Evolutionary conservation across 1,284 basidiomycete genomes (phyloP).

Genomic region (Cutaneotrichosporon sp.): DNA sequence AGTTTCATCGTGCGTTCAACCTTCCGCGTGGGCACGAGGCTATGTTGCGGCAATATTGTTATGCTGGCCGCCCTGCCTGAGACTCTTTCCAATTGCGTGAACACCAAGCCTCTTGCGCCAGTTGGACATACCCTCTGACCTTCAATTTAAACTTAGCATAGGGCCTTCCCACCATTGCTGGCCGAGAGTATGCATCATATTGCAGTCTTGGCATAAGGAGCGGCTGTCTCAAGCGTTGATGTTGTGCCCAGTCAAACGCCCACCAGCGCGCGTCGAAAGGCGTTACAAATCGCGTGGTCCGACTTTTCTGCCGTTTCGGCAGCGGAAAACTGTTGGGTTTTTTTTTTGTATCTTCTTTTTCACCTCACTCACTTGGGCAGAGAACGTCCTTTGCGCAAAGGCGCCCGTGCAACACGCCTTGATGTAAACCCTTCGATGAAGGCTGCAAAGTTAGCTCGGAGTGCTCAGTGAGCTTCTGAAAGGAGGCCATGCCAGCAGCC

Average conservation of each 20-base stretch:
- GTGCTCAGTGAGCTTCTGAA: neutral
- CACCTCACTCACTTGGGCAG: too few species aligned
- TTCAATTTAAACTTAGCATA: too few species aligned
- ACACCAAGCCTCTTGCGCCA: too few species aligned
- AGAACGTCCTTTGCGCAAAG: slow-evolving; percentile 2
- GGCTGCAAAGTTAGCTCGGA: neutral
- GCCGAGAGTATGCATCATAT: slow-evolving; percentile 13
- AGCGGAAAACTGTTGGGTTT: slow-evolving; percentile 2
- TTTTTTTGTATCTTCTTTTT: too few species aligned
- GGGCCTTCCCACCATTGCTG: too few species aligned
- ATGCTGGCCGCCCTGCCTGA: too few species aligned
- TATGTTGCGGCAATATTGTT: too few species aligned
- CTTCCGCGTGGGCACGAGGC: too few species aligned
- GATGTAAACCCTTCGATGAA: neutral
- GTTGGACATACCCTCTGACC: too few species aligned
- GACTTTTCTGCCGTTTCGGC: neutral
- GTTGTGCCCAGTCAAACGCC: neutral
- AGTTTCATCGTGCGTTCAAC: too few species aligned
- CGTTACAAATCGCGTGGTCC: neutral
- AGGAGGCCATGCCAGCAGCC: neutral
- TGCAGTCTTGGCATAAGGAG: slow-evolving; percentile 9
- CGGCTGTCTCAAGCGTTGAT: neutral
- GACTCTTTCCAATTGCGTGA: too few species aligned
- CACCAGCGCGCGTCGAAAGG: neutral
- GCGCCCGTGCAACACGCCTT: neutral